Evolutionary conservation across 306 rosid species (phyloP), one percentile per base, ranked within the genome.

Genomic region (Hylodesmum podocarpum): DNA sequence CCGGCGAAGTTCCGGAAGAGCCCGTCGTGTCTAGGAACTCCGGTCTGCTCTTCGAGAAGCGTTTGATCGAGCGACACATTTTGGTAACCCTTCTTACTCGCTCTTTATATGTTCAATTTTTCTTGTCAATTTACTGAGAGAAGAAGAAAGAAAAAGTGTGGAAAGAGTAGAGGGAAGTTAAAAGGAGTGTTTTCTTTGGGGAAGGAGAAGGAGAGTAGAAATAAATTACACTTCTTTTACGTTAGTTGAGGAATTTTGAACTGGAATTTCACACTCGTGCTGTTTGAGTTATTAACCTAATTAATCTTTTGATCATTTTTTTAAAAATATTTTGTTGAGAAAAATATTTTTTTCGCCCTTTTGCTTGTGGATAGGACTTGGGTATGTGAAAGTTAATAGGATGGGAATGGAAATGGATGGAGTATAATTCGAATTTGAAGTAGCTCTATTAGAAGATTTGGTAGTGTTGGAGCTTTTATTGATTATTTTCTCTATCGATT

Each of bases 1-100:
- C 99, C 84, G 98, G 99, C 72, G 99, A 96, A 89, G 92, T 96
- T 84, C 99, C 99, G 88, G 98, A 96, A 83, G 99, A 92, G 78
- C 99, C 99, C 6, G 98, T 96, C 31, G 96, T 96, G 72, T 92
- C 96, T 0, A 87, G 22, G 78, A 91, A 77, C 64, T 91, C 99
- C 18, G 98, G 99, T 3, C 73, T 92, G 27, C 92, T 96, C 70
- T 96, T 80, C 59, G 99, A 96, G 88, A 96, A 85, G 89, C 92
- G 97, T 27, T 85, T 96, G 68, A 89, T 96, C 40, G 96, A 92
- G 87, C 88, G 97, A 46, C 96, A 96, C 83, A 87, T 96, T 54
- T 73, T 80, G 81, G 99, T 96, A 40, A 83, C 37, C 81, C 25
- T 10, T 58, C 31, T 54, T 0, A 67, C 43, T 51, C 21, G 25